These are phyloP conservation scores for Recurvomyces mirabilis DNA, from an alignment of 495 filamentous ascomycete species.

Conservation along the genomic window DNA sequence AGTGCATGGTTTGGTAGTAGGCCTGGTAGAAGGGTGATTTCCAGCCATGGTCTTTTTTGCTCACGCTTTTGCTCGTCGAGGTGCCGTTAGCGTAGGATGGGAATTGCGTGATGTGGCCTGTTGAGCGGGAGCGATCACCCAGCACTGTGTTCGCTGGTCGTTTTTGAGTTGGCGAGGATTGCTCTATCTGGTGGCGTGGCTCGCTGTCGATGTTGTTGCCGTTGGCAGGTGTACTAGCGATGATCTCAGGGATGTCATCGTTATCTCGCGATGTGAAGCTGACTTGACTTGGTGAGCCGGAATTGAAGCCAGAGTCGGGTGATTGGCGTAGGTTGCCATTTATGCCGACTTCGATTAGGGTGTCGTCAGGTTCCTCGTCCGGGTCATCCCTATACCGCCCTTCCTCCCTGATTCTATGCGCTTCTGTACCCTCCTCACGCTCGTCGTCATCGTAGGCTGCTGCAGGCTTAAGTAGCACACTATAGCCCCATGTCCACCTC, in stretches of 20 bases:
- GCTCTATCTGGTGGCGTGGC: conserved; percentile 15
- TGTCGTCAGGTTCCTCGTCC: conserved; percentile 29
- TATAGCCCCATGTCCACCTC: conserved; percentile 96
- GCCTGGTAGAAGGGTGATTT: conserved; percentile 1
- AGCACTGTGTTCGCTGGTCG: conserved; percentile 4
- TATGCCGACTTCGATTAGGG: conserved; percentile 17
- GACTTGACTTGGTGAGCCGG: conserved; percentile 17
- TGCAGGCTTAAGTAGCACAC: conserved; percentile 74
- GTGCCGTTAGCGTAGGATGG: conserved; percentile 20
- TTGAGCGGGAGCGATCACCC: conserved; percentile 14
- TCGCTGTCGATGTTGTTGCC: conserved; percentile 26
- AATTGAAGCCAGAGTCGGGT: conserved; percentile 22
- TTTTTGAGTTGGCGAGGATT: neutral
- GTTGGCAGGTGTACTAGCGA: conserved; percentile 37
- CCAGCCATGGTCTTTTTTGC: conserved; percentile 1
- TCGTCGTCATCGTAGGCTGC: conserved; percentile 53
- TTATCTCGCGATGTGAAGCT: conserved; percentile 8
- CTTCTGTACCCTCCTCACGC: conserved; percentile 1
- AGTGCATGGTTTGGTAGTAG: neutral
- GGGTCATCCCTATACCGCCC: conserved; percentile 53
- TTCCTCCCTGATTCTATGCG: conserved; percentile 14
- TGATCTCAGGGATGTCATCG: conserved; percentile 15
- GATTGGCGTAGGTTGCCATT: conserved; percentile 35
- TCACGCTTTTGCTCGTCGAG: conserved; percentile 1
- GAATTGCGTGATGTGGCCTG: conserved; percentile 24